These are phyloP conservation scores for Kwoniella europaea DNA, from an alignment of 768 basidiomycete genomes.

Conservation along the genomic window DNA sequence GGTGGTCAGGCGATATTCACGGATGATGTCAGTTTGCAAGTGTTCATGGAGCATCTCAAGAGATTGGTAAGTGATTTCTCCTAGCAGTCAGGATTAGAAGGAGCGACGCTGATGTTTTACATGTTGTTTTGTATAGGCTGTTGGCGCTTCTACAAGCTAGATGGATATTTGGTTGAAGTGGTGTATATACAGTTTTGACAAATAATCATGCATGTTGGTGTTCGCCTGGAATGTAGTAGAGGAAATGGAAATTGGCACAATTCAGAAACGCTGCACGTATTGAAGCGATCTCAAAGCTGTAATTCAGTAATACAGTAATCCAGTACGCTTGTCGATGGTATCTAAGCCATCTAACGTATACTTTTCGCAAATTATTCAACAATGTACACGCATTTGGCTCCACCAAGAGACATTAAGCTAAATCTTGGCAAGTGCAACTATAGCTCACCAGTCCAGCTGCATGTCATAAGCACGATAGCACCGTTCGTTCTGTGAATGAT, in stretches of 20 bases:
- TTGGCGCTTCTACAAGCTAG: conserved; percentile 58
- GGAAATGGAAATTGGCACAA: no score
- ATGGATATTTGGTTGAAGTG: not conserved
- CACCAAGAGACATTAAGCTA: no score
- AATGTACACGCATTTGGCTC: no score
- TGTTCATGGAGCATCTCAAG: conserved; percentile 81
- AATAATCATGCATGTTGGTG: conserved; percentile 17
- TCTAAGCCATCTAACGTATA: no score
- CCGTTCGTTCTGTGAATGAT: not conserved
- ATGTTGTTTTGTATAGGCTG: conserved; percentile 39
- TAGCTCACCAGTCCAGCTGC: no score
- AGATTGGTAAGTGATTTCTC: conserved; percentile 67
- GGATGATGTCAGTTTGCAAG: conserved; percentile 86
- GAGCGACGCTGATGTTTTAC: not conserved
- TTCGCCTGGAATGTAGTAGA: not conserved
- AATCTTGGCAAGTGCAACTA: no score
- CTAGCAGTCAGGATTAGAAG: not conserved
- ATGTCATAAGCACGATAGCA: no score
- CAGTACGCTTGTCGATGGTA: no score
- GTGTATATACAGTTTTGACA: conserved; percentile 1
- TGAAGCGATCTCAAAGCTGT: no score
- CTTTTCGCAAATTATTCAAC: no score
- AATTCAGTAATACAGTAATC: no score
- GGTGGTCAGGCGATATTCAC: conserved; percentile 95
- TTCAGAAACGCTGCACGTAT: no score